A percentile compares a stretch with the other conserved stretches of the same genome.
Conservation (phyloP, 305 asterid species). For the Ruellia speciosa region DNA sequence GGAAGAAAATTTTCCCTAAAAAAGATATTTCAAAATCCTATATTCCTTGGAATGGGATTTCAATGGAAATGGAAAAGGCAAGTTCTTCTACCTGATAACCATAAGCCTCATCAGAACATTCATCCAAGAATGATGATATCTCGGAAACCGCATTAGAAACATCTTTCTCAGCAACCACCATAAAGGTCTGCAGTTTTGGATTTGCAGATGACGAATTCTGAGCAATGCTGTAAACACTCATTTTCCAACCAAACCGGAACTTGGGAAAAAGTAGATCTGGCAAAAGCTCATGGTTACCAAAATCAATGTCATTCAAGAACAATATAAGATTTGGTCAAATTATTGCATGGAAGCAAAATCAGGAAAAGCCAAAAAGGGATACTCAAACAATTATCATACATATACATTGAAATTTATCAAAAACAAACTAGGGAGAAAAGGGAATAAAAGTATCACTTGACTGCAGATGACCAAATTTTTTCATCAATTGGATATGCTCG, state of each 20-base stretch:
- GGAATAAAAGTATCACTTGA: background rate
- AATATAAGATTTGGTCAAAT: background rate
- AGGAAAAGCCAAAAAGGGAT: conserved; percentile 7
- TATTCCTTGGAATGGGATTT: background rate
- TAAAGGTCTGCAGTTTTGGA: conserved; percentile 59
- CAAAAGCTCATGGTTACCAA: conserved; percentile 20
- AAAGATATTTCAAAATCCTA: background rate
- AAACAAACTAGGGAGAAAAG: background rate
- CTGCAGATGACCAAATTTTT: background rate
- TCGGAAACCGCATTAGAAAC: conserved; percentile 37
- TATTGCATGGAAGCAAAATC: conserved; percentile 13
- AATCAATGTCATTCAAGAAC: conserved; percentile 14
- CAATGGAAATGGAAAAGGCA: conserved; percentile 10
- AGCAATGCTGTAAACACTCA: conserved; percentile 57
- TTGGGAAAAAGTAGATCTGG: conserved; percentile 65
- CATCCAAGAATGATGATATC: conserved; percentile 43
- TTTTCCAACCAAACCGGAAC: conserved; percentile 86
- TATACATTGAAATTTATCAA: background rate
- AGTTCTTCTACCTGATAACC: conserved; percentile 52
- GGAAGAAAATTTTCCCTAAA: too few species aligned
- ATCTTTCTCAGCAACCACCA: conserved; percentile 74
- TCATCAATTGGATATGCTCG: conserved; percentile 9
- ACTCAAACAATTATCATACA: background rate
- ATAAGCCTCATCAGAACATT: conserved; percentile 28
- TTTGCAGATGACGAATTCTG: conserved; percentile 37